Base-by-base conservation (phyloP, 2,329 filamentous ascomycete genomes). In the Scedosporium aurantiacum region DNA sequence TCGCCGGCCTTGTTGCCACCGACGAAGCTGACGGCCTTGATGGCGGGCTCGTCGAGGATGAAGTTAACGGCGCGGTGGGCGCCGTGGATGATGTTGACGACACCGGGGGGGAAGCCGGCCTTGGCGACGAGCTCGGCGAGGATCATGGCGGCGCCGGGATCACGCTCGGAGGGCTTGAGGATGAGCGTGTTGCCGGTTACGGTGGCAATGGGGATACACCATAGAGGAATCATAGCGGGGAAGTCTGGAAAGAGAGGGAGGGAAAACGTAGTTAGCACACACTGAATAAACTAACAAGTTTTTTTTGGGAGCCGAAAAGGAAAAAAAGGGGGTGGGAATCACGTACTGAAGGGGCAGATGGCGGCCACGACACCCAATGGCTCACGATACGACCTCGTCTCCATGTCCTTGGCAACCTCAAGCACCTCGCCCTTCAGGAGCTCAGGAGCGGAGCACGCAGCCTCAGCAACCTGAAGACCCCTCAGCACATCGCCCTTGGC, bases 181-280 rank as follows among this genome's bases (percentile, higher is more conserved):
- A 95, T 84, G 63, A 91, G 79, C 14, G 89, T 92, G 78, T 95
- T 95, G 60, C 90, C 90, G 18, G 88, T 91, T 28, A 92, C 83
- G 52, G 89, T 90, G 56, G 90, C 90, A 67, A 94, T 89, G 45
- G 90, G 90, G 64, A 95, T 91, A 64, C 84, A 91, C 90, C 90
- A 95, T n/a, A 95, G 81, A 3, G 90, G 90, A 72, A 95, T 94
- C 90, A 95, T 95, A 68, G 90, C 90, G 52, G 90, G 90, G 76
- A 94, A 94, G 79, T 94, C 87, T 90, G 63, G 12, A 60, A 6
- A 16, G 10, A 10, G 23, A 10, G 25, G 47, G 10, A 54, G 3
- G 45, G 18, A 5, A 23, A 14, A 25, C 16, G 23, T 47, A 18
- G 8, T 47, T 47, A 47, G 43, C 5, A 47, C 16, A 41, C 6